phyloP scores from a whole-genome alignment of 2,329 filamentous ascomycete genomes.

The Gnomoniopsis smithogilvyi region DNA sequence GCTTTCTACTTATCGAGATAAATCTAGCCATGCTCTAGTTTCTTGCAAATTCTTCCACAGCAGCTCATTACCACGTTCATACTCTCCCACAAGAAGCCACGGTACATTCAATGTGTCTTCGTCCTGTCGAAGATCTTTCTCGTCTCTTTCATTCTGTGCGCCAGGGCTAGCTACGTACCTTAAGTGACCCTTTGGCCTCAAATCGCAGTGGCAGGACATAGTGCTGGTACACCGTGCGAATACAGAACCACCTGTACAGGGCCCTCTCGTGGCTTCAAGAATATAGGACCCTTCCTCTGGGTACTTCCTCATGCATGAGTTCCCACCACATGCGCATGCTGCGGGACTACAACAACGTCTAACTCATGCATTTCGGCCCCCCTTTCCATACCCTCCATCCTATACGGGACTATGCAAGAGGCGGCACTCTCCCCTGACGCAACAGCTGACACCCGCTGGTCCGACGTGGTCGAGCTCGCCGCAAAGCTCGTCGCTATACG shows the following conservation, averaged over 20 bases:
- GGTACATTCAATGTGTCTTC: neutral
- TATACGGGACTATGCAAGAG: neutral
- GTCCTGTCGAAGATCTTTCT: neutral
- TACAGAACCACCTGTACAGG: neutral
- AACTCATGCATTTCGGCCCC: slow-evolving; percentile 11
- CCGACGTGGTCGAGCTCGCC: neutral
- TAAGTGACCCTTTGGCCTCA: no score
- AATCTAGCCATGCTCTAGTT: neutral
- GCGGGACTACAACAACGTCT: slow-evolving; percentile 10
- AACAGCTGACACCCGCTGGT: slow-evolving; percentile 4
- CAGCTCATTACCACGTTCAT: neutral
- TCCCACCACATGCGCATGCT: neutral
- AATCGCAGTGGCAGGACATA: no score
- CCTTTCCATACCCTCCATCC: neutral
- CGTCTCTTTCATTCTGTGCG: neutral
- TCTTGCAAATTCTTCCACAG: neutral
- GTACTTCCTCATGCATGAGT: neutral
- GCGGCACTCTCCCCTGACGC: neutral
- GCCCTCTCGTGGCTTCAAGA: neutral
- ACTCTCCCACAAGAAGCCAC: neutral
- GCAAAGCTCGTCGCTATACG: slow-evolving; percentile 11
- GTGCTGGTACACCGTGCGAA: no score
- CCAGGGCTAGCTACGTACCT: neutral
- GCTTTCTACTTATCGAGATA: neutral
- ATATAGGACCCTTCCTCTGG: neutral